Percentiles rank a stretch among this genome's conserved stretches.
Conservation (phyloP, 2,329 filamentous ascomycete species). For the Aspergillus tubingensis region DNA sequence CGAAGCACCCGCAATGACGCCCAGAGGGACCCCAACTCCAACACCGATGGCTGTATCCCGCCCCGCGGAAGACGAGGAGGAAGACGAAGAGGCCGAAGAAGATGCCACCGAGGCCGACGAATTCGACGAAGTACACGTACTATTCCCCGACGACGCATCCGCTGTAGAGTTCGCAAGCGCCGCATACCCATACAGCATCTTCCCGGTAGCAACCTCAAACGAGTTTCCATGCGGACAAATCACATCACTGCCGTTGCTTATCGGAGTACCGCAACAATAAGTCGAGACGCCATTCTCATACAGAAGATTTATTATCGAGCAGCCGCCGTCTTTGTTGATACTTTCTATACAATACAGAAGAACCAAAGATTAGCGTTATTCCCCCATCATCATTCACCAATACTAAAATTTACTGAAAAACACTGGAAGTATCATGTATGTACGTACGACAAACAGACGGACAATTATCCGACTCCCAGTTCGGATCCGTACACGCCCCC, state of each 20-base stretch:
- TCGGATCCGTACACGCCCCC: conserved; percentile 31
- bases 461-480: conserved; percentile 28
- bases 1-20: conserved; percentile 31
- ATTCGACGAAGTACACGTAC: neutral
- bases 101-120: neutral
- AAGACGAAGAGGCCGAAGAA: neutral
- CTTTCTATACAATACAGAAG: conserved; percentile 12
- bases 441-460: conserved; percentile 26
- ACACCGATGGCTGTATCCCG: conserved; percentile 29
- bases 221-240: conserved; percentile 24
- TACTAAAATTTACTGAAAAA: no score
- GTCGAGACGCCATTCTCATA: conserved; percentile 14
- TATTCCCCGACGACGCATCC: neutral
- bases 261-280: conserved; percentile 31
- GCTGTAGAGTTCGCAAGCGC: conserved; percentile 23
- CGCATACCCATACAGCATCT: conserved; percentile 24
- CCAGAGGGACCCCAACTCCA: conserved; percentile 34
- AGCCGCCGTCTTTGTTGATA: conserved; percentile 16
- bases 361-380: neutral
- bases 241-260: conserved; percentile 10
- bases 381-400: no score
- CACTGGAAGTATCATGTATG: no score
- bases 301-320: conserved; percentile 25
- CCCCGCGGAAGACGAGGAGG: neutral
- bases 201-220: conserved; percentile 27